These are phyloP conservation scores for Syzygium aromaticum DNA, from an alignment of 345 rosid species.

Conservation along the genomic window DNA sequence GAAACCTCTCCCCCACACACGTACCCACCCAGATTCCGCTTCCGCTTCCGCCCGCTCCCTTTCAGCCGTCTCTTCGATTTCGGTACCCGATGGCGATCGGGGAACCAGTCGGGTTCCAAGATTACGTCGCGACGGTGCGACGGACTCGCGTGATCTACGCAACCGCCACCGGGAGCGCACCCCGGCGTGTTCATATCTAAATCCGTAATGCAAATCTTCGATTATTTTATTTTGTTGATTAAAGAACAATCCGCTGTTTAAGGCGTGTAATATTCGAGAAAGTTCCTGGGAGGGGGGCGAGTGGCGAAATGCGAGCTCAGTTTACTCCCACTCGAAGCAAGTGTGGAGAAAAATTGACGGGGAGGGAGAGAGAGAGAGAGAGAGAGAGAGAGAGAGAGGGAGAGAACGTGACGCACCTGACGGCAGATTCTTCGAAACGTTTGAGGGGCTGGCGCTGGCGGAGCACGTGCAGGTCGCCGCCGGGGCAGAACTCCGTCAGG, in stretches of 20 bases:
- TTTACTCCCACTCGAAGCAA: neutral
- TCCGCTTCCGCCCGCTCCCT: neutral
- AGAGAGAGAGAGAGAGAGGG: neutral
- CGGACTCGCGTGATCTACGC: neutral
- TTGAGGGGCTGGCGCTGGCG: slow-evolving; percentile 71
- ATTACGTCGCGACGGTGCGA: neutral
- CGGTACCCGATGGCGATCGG: neutral
- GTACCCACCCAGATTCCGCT: neutral
- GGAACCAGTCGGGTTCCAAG: neutral
- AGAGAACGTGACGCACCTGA: slow-evolving; percentile 46
- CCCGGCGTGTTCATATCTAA: neutral
- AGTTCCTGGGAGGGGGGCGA: neutral
- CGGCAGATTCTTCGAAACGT: slow-evolving; percentile 81
- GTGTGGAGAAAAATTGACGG: neutral
- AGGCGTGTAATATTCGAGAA: neutral
- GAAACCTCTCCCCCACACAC: neutral
- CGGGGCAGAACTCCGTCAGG: slow-evolving; percentile 86
- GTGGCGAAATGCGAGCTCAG: neutral
- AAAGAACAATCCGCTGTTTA: neutral
- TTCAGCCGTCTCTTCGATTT: neutral
- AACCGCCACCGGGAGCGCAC: neutral
- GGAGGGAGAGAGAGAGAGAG: neutral
- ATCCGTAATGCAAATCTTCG: neutral
- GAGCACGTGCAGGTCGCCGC: slow-evolving; percentile 98
- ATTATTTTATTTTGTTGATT: neutral